Conservation (phyloP, 1,284 basidiomycete species). For the Bondarzewia mesenterica region DNA sequence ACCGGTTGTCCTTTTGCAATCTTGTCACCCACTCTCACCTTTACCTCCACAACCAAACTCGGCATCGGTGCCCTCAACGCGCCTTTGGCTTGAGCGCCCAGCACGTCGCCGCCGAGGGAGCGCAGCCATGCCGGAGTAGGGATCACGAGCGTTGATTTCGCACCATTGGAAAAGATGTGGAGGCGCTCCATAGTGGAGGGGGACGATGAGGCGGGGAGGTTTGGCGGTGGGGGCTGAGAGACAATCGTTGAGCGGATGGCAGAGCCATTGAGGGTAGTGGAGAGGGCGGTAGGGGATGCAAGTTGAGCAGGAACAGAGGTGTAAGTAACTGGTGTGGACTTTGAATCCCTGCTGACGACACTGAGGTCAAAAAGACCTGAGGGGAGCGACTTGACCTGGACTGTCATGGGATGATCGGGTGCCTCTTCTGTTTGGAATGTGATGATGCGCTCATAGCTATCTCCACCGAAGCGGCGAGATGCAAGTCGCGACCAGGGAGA, state of each 20-base stretch:
- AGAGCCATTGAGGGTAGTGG: constrained; percentile 40
- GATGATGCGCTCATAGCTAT: constrained; percentile 53
- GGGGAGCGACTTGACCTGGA: constrained; percentile 37
- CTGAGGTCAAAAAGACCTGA: constrained; percentile 45
- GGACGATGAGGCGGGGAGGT: constrained; percentile 40
- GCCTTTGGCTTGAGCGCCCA: constrained; percentile 46
- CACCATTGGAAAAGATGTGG: constrained; percentile 52
- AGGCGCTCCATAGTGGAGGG: constrained; percentile 56
- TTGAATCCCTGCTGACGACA: constrained; percentile 28
- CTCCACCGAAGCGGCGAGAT: constrained; percentile 71
- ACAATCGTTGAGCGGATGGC: constrained; percentile 56
- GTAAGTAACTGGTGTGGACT: constrained; percentile 29
- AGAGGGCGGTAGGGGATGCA: constrained; percentile 39
- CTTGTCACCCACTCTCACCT: constrained; percentile 64
- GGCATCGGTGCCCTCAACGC: constrained; percentile 80
- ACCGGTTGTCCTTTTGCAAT: constrained; percentile 79
- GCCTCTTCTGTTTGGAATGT: constrained; percentile 46
- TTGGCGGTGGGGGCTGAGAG: constrained; percentile 50
- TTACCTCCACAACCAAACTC: constrained; percentile 80
- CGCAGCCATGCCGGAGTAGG: constrained; percentile 62
- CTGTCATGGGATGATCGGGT: constrained; percentile 28
- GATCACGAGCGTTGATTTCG: constrained; percentile 51
- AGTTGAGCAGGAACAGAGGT: constrained; percentile 45
- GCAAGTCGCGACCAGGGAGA: constrained; percentile 66
- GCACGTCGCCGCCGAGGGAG: constrained; percentile 49